A percentile compares a stretch with the other conserved stretches of the same genome.
Evolutionary conservation across 176 grass and related monocot species (phyloP).

Genomic region (Oryza rufipogon): DNA sequence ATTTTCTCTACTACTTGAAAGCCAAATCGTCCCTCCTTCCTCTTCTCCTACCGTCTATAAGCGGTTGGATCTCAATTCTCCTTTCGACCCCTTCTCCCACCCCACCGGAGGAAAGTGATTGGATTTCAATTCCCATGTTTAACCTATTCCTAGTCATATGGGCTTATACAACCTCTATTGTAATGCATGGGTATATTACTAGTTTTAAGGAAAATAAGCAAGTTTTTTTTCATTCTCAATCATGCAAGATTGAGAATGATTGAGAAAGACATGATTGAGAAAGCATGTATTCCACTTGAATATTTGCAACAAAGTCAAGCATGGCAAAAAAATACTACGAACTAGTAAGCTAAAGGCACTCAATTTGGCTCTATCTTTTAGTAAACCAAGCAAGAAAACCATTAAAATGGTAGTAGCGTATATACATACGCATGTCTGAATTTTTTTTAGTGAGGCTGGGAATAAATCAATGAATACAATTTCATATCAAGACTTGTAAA

Average conservation of each 20-base stretch:
- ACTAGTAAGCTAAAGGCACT: not conserved
- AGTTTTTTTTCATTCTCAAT: not conserved
- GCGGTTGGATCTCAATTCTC: too few species aligned
- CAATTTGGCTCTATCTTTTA: not conserved
- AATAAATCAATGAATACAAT: not conserved
- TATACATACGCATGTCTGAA: not conserved
- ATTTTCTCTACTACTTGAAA: too few species aligned
- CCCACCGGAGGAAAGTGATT: too few species aligned
- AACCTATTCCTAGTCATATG: too few species aligned
- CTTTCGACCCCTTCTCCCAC: too few species aligned
- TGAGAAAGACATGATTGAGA: constrained; percentile 25
- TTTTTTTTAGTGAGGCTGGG: too few species aligned
- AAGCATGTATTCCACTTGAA: constrained; percentile 21
- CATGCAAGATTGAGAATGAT: constrained; percentile 5
- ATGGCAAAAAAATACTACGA: not conserved
- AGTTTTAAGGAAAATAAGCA: not conserved
- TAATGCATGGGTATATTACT: too few species aligned
- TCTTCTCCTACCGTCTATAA: too few species aligned
- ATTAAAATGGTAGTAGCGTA: not conserved
- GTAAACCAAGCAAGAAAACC: not conserved
- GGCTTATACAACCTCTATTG: too few species aligned
- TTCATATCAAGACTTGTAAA: not conserved
- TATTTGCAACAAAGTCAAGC: not conserved
- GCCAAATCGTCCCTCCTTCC: too few species aligned
- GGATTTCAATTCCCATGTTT: too few species aligned